Conservation (phyloP, 2,329 filamentous ascomycete species). For the Neonectria hederae region DNA sequence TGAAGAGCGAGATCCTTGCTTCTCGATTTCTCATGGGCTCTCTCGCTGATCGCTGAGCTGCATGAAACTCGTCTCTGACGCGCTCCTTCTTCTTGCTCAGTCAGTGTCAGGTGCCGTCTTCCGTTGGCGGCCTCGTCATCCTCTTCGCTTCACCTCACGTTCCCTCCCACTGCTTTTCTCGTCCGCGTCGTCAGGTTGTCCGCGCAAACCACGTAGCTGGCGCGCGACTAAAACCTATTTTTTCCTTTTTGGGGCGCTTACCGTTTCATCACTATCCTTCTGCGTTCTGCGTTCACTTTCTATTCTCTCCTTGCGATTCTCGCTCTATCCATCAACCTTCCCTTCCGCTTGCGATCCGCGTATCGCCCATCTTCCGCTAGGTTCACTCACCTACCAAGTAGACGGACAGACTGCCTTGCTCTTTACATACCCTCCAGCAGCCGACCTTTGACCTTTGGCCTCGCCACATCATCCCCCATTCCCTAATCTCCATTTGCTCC, state of each 20-base stretch:
- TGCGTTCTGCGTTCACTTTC: background rate
- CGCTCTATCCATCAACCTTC: background rate
- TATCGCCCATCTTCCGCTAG: background rate
- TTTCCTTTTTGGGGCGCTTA: background rate
- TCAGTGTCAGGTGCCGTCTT: background rate
- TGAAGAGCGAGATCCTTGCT: background rate
- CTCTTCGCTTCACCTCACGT: background rate
- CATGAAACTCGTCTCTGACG: constrained; percentile 2
- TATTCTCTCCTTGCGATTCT: background rate
- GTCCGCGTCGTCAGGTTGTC: background rate
- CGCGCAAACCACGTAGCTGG: background rate
- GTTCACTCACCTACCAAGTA: background rate
- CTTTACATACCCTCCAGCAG: background rate
- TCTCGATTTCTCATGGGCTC: background rate
- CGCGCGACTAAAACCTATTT: background rate
- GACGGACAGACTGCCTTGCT: background rate
- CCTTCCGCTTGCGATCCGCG: background rate
- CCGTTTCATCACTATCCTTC: background rate
- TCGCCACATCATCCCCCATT: background rate
- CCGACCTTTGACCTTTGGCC: background rate
- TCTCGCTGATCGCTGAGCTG: background rate
- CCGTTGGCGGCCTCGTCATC: background rate
- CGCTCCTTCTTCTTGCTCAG: background rate
- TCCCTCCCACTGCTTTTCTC: background rate
- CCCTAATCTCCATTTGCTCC: background rate